Conservation (phyloP, 2,329 filamentous ascomycete species). For the Falciphora oryzae region DNA sequence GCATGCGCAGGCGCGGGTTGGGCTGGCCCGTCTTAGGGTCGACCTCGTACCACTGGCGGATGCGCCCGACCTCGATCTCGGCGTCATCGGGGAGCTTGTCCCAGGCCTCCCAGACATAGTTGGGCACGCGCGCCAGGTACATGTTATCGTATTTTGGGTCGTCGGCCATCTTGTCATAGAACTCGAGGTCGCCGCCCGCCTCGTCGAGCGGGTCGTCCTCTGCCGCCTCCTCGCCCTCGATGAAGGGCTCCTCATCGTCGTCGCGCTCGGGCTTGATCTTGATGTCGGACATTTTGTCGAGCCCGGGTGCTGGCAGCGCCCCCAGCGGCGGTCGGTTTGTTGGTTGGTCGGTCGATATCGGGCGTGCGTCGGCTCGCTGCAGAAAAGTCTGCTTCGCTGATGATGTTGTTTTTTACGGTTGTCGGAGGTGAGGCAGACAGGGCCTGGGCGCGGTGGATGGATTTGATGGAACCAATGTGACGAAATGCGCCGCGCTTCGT, state of each 20-base stretch:
- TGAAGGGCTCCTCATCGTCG: conserved; percentile 17
- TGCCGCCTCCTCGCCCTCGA: conserved; percentile 24
- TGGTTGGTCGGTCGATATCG: no score
- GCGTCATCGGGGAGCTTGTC: conserved; percentile 69
- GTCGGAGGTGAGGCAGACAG: no score
- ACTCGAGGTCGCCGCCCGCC: conserved; percentile 59
- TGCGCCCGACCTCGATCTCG: conserved; percentile 73
- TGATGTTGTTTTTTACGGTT: no score
- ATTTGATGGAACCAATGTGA: no score
- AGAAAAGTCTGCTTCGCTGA: no score
- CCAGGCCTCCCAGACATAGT: conserved; percentile 78
- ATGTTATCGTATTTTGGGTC: conserved; percentile 38
- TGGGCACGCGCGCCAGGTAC: conserved; percentile 74
- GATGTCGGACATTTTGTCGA: conserved; percentile 15
- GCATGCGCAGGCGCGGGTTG: conserved; percentile 51
- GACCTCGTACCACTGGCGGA: conserved; percentile 53
- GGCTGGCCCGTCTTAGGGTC: conserved; percentile 43
- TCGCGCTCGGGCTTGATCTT: conserved; percentile 41
- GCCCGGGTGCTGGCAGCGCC: no score
- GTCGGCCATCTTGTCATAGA: conserved; percentile 31
- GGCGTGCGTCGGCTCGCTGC: no score
- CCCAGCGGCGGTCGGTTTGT: no score
- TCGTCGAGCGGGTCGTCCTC: conserved; percentile 60
- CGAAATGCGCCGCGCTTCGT: no score
- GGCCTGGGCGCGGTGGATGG: no score